Base-by-base conservation (phyloP, 148 eudicot genomes). In the Dianthus caryophyllus region DNA sequence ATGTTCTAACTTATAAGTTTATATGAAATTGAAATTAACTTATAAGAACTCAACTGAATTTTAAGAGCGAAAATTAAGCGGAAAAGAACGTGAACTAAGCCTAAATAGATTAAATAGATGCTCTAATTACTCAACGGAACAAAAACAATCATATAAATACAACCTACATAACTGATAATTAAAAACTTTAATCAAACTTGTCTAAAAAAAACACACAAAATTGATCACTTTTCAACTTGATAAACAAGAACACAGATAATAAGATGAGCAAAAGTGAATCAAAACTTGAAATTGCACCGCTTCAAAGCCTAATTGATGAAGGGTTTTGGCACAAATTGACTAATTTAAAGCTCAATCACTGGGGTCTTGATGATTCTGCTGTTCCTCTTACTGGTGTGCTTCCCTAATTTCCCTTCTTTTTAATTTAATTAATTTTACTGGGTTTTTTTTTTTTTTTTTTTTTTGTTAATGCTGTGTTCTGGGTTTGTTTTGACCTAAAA, bases 321-420 rank as follows among this genome's bases (percentile, higher is more conserved):
- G 97, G 96, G 24, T 94, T 90, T 75, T 94, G 98, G 98, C 97
- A 90, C 65, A 78, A 82, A 43, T 72, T 94, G 31, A 90, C 92
- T 56, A 86, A 91, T 38, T 66, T 94, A 76, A 94, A 94, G 86
- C 98, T 94, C 70, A 88, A 94, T 72, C 74, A 81, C 25, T 78
- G 84, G 61, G 87, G 95, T 47, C 79, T 85, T 68, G 96, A 90
- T 67, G 96, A 94, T 65, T 88, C 97, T 15, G 84, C 97, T 38
- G 74, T 90, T 68, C 80, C 84, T 4, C 70, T 88, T 62, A 82
- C 87, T 46, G 97, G 98, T 90, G 77, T 17, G 2, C 38, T 52
- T 38, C 31, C 57, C 3, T 64, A 6, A 25, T 18, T 53, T 69
- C 31, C 30, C 18, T 30, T 10, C 50, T 30, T 43, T 61, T 55